Base-by-base conservation (phyloP, 1,284 basidiomycete genomes). In the Papiliotrema flavescens region DNA sequence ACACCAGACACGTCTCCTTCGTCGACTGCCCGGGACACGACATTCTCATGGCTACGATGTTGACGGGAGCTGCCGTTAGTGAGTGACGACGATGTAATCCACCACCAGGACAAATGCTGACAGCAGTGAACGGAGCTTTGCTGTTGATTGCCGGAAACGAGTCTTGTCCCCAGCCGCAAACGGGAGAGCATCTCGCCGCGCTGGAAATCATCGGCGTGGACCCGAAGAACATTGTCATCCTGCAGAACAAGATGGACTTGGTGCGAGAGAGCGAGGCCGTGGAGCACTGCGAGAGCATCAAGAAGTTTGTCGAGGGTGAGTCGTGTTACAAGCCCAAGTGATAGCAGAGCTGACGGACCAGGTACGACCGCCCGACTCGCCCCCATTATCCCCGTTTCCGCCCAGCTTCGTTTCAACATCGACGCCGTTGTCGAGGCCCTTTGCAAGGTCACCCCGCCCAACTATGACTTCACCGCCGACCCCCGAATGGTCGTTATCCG, bases 371-470 rank as follows among this genome's bases (percentile, higher is more conserved):
- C 96, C 49, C 90, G 96, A 76, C 85, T 87, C 23, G 97, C 96
- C 8, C 95, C 96, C 50, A 97, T 98, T 76, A 90, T 98, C 47
- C 95, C 95, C 57, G 97, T 98, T 72, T 98, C 95, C 39, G 95
- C 95, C 4, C 96, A 98, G 78, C 81, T 98, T 57, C 92, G 91
- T 79, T 98, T 97, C 83, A 98, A 98, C 81, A 98, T 98, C 69
- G 95, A 98, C 71, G 94, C 95, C n/a, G 94, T 98, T 49, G 96
- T 96, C 80, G 93, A 98, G 73, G 97, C 98, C 80, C 95, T 98
- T 74, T 92, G 95, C 66, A 86, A 89, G 56, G 97, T 98, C 66
- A 91, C 95, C 11, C 89, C 98, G 45, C 95, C 95, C 39, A 80
- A 87, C 37, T 89, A 95, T 60, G 89, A 98, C 80, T 98, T 98